Evolutionary conservation across 1,284 basidiomycete genomes (phyloP), one percentile per base, ranked within the genome.

Genomic region (Cutaneotrichosporon mucoides): DNA sequence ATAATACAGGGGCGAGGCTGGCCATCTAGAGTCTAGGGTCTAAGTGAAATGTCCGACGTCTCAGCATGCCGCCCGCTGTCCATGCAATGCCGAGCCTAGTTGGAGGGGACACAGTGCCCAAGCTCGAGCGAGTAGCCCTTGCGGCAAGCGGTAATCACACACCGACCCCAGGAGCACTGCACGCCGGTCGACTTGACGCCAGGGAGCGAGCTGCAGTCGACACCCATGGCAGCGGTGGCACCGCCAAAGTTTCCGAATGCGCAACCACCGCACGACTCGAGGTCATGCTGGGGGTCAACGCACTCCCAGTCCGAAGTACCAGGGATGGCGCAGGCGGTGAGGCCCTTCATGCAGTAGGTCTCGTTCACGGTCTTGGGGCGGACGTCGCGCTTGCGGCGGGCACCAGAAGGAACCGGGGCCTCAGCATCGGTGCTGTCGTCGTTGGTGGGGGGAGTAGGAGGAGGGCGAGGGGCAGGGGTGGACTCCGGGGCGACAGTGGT

Each of bases 201-300:
- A 4, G 56, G 53, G 5, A 63, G 38, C 12, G 38, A 7, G 3
- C 59, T 52, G 48, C 54, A 66, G 61, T 66, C 61, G 5, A 47
- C 36, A 8, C 64, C 64, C 6, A 47, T 15, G 11, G 46, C 2
- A 3, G 34, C 35, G n/a, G 9, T 24, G 37, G 1, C 49, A 1
- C 7, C 37, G 41, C 46, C 47, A 40, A 42, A 56, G 33, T 16
- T 9, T 2, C 55, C 55, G 34, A 15, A 42, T 1, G 38, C 50
- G 50, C 59, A 60, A 0, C 59, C 59, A 10, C 59, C 59, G 44
- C 59, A 60, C 13, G 54, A 47, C 40, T 60, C 54, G 40, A 56
- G 50, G 44, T 60, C 59, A 7, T n/a, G n/a, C 15, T 38, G n/a
- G n/a, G 54, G 44, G 35, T 51, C 37, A 37, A 60, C 35, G 54